These are phyloP conservation scores for Boletellus sp. DNA, from an alignment of 1,284 basidiomycete species.

Conservation along the genomic window DNA sequence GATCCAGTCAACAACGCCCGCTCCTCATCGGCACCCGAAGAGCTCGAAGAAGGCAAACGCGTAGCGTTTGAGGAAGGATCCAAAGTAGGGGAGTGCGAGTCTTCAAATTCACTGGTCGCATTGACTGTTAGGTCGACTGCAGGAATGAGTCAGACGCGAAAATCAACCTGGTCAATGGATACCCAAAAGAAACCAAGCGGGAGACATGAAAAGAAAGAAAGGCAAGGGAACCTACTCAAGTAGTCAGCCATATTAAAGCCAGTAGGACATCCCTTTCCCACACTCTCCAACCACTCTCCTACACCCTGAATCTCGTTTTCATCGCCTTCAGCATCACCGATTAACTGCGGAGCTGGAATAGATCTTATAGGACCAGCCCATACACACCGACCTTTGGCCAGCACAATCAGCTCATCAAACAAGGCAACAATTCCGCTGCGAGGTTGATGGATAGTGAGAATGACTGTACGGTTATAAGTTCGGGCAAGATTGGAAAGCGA, in stretches of 20 bases:
- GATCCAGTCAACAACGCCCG: constrained; percentile 39
- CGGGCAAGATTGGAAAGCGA: constrained; percentile 82
- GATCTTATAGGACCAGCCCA: constrained; percentile 32
- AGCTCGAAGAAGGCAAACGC: constrained; percentile 33
- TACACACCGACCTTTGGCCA: constrained; percentile 65
- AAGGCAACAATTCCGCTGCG: constrained; percentile 94
- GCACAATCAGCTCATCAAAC: constrained; percentile 87
- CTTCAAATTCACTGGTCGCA: constrained; percentile 49
- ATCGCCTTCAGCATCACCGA: constrained; percentile 51
- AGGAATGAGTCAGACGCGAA: constrained; percentile 5
- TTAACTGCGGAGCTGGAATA: constrained; percentile 4
- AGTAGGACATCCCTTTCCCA: constrained; percentile 84
- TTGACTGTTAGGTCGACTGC: constrained; percentile 86
- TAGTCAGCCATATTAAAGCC: constrained; percentile 98
- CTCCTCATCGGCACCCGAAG: constrained; percentile 60
- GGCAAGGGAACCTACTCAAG: constrained; percentile 59
- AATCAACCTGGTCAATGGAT: neutral
- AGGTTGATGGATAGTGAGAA: constrained; percentile 99
- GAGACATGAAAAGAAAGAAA: neutral
- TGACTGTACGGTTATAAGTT: constrained; percentile 90
- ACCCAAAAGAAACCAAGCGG: neutral
- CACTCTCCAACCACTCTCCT: constrained; percentile 72
- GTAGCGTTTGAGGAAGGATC: constrained; percentile 36
- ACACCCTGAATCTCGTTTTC: constrained; percentile 50
- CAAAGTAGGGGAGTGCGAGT: constrained; percentile 37